Conservation (phyloP, 2,329 filamentous ascomycete genomes). For the Colletotrichum gigasporum region DNA sequence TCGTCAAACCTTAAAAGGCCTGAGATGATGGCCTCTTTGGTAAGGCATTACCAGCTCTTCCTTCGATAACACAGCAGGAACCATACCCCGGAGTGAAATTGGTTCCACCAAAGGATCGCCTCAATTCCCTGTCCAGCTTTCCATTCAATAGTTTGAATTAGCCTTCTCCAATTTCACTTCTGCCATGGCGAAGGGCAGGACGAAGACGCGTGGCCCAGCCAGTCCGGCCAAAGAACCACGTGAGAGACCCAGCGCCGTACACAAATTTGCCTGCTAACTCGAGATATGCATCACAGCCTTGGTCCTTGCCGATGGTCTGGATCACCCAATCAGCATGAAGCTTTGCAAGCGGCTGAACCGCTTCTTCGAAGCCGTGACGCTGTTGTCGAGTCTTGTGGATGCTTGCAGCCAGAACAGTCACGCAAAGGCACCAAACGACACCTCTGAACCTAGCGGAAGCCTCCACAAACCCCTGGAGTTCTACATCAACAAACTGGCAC, state of each 20-base stretch:
- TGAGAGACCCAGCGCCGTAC: neutral
- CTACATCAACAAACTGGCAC: constrained; percentile 43
- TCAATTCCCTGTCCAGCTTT: too few relatives aligned
- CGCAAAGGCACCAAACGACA: neutral
- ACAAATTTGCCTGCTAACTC: neutral
- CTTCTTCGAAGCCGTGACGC: constrained; percentile 41
- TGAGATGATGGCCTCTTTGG: too few relatives aligned
- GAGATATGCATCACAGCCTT: neutral
- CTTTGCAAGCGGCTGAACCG: constrained; percentile 30
- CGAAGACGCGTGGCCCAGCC: neutral
- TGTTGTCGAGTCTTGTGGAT: constrained; percentile 37
- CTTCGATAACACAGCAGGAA: too few relatives aligned
- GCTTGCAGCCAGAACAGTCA: constrained; percentile 13
- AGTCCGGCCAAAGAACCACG: neutral
- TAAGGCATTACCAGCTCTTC: too few relatives aligned
- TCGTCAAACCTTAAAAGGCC: too few relatives aligned
- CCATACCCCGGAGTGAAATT: too few relatives aligned
- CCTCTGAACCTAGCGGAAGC: constrained; percentile 2
- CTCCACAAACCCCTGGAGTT: constrained; percentile 36
- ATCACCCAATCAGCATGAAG: neutral
- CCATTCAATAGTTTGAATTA: neutral
- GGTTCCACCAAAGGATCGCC: too few relatives aligned
- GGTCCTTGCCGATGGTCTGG: neutral
- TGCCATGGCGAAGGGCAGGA: neutral
- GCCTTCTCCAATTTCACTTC: neutral